Evolutionary conservation across 2,329 filamentous ascomycete species (phyloP), one percentile per base, ranked within the genome.

Genomic region (Ophiostoma perfectum): DNA sequence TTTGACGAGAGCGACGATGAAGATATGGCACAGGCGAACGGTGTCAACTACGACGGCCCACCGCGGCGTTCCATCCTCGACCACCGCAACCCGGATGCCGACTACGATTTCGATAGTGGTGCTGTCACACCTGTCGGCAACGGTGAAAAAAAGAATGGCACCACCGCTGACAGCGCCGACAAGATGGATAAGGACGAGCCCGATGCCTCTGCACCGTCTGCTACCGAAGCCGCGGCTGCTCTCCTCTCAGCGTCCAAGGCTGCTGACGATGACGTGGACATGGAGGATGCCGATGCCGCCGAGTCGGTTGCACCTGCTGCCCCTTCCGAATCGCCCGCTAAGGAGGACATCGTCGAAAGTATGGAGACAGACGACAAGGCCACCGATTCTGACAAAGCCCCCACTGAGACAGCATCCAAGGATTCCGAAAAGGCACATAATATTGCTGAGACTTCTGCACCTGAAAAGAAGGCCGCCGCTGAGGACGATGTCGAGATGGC

Each of bases 1-100:
- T 86, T 93, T 60, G 91, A 93, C 70, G 91, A 95, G 60, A 96
- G 91, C 72, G 93, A 96, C 70, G 92, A 97, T 70, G 94, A 98
- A 74, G 92, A 96, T 11, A 86, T 92, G 78, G 86, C 86, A 58
- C 82, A 82, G 58, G 84, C 85, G 49, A 92, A 95, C 72, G 94
- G 93, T 16, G 84, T 93, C 42, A 72, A 70, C 69, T 72, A 73
- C 66, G 44, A 83, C 80, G 42, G 82, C 66, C 60, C 72, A 80
- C 41, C 78, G 68, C 81, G 81, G 72, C 82, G 82, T 18, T 80
- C 80, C 1, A 86, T 86, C 72, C 79, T 78, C 66, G 84, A 86
- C 72, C 85, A 80, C 73, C 78, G 79, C 18, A 83, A 85, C 62
- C 78, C 78, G 1, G 74, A 80, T 63, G 75, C 71, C 1, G 82